Evolutionary conservation across 495 filamentous ascomycete species (phyloP).

Genomic region (Arthonia radiata): DNA sequence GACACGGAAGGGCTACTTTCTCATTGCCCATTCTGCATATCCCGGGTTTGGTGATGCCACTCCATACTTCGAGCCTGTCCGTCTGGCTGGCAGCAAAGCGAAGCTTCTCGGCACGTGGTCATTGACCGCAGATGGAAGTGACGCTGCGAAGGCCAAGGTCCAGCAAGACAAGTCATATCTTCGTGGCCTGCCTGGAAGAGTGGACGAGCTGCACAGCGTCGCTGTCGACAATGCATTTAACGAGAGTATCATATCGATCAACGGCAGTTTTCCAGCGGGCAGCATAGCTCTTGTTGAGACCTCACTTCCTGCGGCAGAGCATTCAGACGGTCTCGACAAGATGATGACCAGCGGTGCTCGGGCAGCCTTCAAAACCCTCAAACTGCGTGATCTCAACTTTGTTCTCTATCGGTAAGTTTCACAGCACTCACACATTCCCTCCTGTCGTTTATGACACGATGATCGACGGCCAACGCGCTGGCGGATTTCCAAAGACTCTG

Average conservation of each 20-base stretch:
- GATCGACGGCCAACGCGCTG: too few relatives aligned
- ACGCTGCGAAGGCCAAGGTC: conserved; percentile 35
- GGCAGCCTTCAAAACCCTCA: conserved; percentile 47
- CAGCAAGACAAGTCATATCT: conserved; percentile 44
- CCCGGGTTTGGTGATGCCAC: conserved; percentile 65
- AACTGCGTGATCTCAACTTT: conserved; percentile 71
- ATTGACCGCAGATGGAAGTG: conserved; percentile 52
- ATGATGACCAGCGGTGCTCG: conserved; percentile 63
- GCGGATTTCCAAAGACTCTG: too few relatives aligned
- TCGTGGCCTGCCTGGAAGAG: conserved; percentile 56
- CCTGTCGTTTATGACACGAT: too few relatives aligned
- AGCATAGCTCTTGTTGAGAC: conserved; percentile 91
- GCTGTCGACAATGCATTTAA: conserved; percentile 36
- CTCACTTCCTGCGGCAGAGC: conserved; percentile 66
- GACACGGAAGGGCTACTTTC: conserved; percentile 73
- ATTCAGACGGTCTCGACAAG: conserved; percentile 52
- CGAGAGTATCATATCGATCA: conserved; percentile 59
- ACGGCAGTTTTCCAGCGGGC: conserved; percentile 64
- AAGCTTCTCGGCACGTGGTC: conserved; percentile 72
- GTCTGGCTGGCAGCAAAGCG: conserved; percentile 44
- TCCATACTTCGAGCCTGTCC: conserved; percentile 48
- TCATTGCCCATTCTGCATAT: conserved; percentile 87
- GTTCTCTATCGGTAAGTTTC: conserved; percentile 76
- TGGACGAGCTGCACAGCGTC: conserved; percentile 45
- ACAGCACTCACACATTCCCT: too few relatives aligned